Evolutionary conservation across 2,329 filamentous ascomycete species (phyloP), one percentile per base, ranked within the genome.

Genomic region (Ceratocystis ficicola): DNA sequence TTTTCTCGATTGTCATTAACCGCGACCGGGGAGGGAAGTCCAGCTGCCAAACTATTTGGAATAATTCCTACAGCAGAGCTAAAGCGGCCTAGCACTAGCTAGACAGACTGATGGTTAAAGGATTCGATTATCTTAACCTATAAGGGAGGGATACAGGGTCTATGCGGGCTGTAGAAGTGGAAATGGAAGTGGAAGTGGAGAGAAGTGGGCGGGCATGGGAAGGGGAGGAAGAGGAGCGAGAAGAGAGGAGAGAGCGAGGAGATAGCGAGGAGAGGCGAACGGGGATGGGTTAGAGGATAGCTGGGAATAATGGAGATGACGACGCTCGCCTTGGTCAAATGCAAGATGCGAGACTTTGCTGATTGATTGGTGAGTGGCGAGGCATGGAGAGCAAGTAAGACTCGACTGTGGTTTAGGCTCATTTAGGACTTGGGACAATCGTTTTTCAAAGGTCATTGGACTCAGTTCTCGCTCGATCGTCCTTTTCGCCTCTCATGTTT

Each of bases 121-220:
- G 52, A 57, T 57, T 57, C 25, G 52, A 57, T 22, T 28, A 57
- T 32, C 25, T 15, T 30, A 57, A 57, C 12, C 36, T 41, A 41
- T 57, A 57, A 22, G 52, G 52, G 30, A 57, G 52, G 52, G 52
- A 57, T 57, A 57, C 52, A 57, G 52, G 52, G 52, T 30, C 46
- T 50, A 20, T 50, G 46, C 46, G 46, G 46, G n/a, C 36, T 41
- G 36, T 41, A 41, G 36, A 41, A 41, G 36, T 41, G 36, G 36
- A 41, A 41, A 41, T 41, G 36, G 36, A 41, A 41, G 36, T 41
- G 12, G 36, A 41, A 41, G 36, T 41, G 36, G 36, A 41, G 36
- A 41, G 36, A 41, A 41, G 36, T 41, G 36, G 32, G 32, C 36
- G 36, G 10, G 36, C 10, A 41, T 41, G 36, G 36, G 10, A 10